Conservation (phyloP, 805 yeast species). For the Jamesozyma rosinii region DNA sequence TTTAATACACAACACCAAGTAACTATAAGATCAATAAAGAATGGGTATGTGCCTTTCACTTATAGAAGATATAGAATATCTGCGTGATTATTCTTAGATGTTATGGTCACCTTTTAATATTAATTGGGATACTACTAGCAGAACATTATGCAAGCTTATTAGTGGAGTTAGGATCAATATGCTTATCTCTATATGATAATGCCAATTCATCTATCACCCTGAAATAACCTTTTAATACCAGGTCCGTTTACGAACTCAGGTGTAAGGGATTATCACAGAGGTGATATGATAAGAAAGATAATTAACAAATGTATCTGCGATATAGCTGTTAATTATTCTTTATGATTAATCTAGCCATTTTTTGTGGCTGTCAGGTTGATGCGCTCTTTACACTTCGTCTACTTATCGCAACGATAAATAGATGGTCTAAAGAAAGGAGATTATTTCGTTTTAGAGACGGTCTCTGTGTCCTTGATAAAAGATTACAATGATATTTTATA, state of each 20-base stretch:
- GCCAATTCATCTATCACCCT: background rate
- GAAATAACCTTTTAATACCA: no score
- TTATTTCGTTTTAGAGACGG: background rate
- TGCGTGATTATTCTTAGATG: conserved; percentile 3
- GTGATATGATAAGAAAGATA: background rate
- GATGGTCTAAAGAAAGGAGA: background rate
- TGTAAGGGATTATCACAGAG: no score
- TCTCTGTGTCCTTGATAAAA: background rate
- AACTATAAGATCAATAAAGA: conserved; percentile 29
- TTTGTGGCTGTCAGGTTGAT: background rate
- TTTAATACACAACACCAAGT: conserved; percentile 6
- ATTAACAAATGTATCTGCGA: background rate
- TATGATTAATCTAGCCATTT: background rate
- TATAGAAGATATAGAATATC: conserved; percentile 5
- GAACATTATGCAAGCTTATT: background rate
- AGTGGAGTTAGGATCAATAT: background rate
- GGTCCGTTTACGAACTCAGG: no score
- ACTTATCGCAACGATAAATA: background rate
- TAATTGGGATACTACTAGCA: background rate
- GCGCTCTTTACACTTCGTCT: background rate
- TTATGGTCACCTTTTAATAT: background rate
- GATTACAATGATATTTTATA: conserved; percentile 7
- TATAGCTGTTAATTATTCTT: background rate
- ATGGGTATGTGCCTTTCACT: conserved; percentile 27
- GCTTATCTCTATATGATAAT: background rate